Percentiles rank a stretch among this genome's conserved stretches.
Evolutionary conservation across 2,329 filamentous ascomycete genomes (phyloP).

Genomic region (Trichothecium sympodiale): DNA sequence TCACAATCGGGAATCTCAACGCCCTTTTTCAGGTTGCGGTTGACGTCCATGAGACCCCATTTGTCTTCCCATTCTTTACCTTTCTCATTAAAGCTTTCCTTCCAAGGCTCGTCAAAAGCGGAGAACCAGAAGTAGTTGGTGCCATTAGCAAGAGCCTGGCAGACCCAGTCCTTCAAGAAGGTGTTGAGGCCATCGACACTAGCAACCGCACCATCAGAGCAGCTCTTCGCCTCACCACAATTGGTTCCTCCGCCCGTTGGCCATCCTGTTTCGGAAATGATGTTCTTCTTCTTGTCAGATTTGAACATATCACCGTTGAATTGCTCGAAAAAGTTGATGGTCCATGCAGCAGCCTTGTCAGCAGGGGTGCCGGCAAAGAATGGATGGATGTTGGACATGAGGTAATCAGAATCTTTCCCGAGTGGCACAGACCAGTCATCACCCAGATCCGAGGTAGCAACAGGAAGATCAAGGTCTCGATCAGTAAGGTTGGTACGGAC

Average conservation of each 20-base stretch:
- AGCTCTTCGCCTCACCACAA: slow-evolving; percentile 50
- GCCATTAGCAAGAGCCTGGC: slow-evolving; percentile 64
- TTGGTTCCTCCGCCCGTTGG: slow-evolving; percentile 70
- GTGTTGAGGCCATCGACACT: slow-evolving; percentile 70
- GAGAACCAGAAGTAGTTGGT: slow-evolving; percentile 98
- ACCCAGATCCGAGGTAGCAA: slow-evolving; percentile 82
- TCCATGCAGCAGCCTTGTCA: slow-evolving; percentile 64
- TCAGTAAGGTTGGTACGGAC: slow-evolving; percentile 64
- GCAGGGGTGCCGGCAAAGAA: slow-evolving; percentile 79
- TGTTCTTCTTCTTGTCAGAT: slow-evolving; percentile 50
- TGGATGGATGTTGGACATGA: slow-evolving; percentile 96
- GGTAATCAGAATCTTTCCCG: slow-evolving; percentile 62
- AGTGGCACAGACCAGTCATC: slow-evolving; percentile 72
- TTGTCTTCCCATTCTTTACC: slow-evolving; percentile 83
- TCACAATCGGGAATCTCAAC: slow-evolving; percentile 80
- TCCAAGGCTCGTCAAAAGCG: slow-evolving; percentile 96
- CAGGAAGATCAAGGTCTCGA: slow-evolving; percentile 56
- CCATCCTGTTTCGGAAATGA: slow-evolving; percentile 91
- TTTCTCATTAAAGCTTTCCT: slow-evolving; percentile 58
- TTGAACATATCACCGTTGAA: slow-evolving; percentile 58
- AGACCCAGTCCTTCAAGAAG: slow-evolving; percentile 83
- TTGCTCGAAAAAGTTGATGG: slow-evolving; percentile 66
- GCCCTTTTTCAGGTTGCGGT: slow-evolving; percentile 73
- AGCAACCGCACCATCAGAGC: slow-evolving; percentile 60
- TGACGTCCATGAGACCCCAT: slow-evolving; percentile 83